Percentiles rank a stretch among this genome's conserved stretches.
phyloP scores from a whole-genome alignment of 1,139 yeast species.

The Taphrina wiesneri region DNA sequence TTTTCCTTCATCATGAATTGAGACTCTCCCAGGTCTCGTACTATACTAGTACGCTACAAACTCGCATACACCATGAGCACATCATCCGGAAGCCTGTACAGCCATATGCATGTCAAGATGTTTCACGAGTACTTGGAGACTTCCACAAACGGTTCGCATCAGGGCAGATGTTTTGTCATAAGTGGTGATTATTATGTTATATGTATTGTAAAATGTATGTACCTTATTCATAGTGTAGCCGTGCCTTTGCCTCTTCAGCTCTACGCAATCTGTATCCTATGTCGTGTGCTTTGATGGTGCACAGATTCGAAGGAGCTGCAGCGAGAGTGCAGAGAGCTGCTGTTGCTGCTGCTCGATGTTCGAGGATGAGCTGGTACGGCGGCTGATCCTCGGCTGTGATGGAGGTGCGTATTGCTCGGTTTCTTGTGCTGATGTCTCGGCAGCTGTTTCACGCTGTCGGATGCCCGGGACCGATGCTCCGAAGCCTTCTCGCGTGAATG shows the following conservation, averaged over 20 bases:
- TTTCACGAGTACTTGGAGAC: too few species aligned
- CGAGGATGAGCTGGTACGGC: background rate
- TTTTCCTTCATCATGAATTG: too few species aligned
- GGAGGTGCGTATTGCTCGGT: background rate
- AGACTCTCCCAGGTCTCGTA: too few species aligned
- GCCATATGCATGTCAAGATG: too few species aligned
- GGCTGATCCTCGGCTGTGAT: background rate
- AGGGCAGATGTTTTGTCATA: too few species aligned
- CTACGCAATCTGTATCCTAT: background rate
- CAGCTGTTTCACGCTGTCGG: background rate
- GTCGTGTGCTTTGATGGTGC: background rate
- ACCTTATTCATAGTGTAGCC: background rate
- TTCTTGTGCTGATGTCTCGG: background rate
- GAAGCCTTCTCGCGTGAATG: background rate
- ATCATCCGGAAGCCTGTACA: too few species aligned
- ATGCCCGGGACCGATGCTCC: background rate
- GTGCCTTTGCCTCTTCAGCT: too few species aligned
- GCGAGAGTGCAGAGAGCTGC: background rate
- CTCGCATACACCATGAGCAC: too few species aligned
- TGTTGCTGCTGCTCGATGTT: background rate
- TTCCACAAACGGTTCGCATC: too few species aligned
- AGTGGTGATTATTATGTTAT: too few species aligned
- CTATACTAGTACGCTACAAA: too few species aligned
- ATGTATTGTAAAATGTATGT: background rate
- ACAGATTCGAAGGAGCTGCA: background rate